Percentiles rank a stretch among this genome's conserved stretches.
These are phyloP conservation scores for Phytophthora sansomeana DNA, from an alignment of 352 stramenopile species.

Conservation along the genomic window DNA sequence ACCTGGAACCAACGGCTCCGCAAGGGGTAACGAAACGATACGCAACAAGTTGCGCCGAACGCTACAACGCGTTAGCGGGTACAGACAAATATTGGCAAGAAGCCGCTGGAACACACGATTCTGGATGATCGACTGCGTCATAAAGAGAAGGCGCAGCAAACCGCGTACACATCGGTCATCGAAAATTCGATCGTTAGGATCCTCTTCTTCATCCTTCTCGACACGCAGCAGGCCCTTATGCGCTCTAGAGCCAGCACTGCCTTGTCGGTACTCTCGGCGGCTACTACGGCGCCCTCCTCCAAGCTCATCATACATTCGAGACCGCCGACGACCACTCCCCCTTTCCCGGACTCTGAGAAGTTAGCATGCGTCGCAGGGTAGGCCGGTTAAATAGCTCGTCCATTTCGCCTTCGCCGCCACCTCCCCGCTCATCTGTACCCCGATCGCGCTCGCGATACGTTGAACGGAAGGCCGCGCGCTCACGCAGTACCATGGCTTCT, in stretches of 20 bases:
- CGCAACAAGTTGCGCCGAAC: conserved; percentile 72
- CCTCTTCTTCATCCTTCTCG: conserved; percentile 79
- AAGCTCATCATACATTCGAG: conserved; percentile 54
- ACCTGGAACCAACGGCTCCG: conserved; percentile 44
- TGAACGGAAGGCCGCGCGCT: conserved; percentile 88
- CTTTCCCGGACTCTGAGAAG: conserved; percentile 72
- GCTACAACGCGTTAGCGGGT: conserved; percentile 71
- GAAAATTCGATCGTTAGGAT: conserved; percentile 63
- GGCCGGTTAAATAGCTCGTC: conserved; percentile 76
- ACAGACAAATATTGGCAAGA: conserved; percentile 82
- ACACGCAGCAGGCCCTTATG: conserved; percentile 75
- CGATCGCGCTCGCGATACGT: conserved; percentile 62
- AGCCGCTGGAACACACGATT: conserved; percentile 86
- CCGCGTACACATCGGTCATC: conserved; percentile 72
- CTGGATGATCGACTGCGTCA: conserved; percentile 82
- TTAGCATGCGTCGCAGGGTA: conserved; percentile 84
- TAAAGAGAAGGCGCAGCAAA: conserved; percentile 80
- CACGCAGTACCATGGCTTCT: conserved; percentile 96
- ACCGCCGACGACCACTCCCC: conserved; percentile 46
- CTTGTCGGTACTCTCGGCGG: conserved; percentile 42
- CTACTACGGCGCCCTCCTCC: conserved; percentile 52
- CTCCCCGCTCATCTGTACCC: conserved; percentile 34
- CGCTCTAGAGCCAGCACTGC: conserved; percentile 13
- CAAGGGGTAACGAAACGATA: conserved; percentile 64
- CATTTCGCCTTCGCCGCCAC: conserved; percentile 56